These are phyloP conservation scores for Scutellaria baicalensis DNA, from an alignment of 257 asterid species.

Conservation along the genomic window DNA sequence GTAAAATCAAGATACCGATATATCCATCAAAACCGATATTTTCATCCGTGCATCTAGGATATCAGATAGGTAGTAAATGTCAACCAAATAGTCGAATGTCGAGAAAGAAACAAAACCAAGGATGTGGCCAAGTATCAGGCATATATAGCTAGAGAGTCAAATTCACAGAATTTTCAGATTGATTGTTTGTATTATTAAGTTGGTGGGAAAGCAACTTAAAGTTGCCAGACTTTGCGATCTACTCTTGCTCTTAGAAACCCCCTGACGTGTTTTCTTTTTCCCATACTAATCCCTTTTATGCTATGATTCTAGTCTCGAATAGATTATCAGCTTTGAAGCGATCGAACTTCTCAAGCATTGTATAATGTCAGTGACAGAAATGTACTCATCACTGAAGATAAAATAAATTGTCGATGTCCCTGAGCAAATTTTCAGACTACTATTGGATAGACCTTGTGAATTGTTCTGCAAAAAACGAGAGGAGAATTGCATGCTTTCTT, in stretches of 20 bases:
- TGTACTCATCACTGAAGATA: background rate
- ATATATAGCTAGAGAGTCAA: background rate
- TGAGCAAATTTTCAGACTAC: background rate
- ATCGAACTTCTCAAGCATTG: background rate
- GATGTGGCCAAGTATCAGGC: background rate
- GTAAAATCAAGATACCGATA: too few species aligned
- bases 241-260: background rate
- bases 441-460: background rate
- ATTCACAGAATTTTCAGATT: background rate
- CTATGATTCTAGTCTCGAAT: background rate
- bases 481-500: constrained; percentile 7
- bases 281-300: background rate
- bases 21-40: too few species aligned
- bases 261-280: background rate
- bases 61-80: background rate
- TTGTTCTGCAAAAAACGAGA: background rate
- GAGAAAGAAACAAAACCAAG: background rate
- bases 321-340: background rate
- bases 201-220: constrained; percentile 14
- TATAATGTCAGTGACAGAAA: background rate
- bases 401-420: background rate
- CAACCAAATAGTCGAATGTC: background rate
- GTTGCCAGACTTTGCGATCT: constrained; percentile 9
- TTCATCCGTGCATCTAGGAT: too few species aligned
- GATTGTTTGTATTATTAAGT: constrained; percentile 4